These are phyloP conservation scores for Podospora sp. DNA, from an alignment of 495 filamentous ascomycete genomes.

Conservation along the genomic window DNA sequence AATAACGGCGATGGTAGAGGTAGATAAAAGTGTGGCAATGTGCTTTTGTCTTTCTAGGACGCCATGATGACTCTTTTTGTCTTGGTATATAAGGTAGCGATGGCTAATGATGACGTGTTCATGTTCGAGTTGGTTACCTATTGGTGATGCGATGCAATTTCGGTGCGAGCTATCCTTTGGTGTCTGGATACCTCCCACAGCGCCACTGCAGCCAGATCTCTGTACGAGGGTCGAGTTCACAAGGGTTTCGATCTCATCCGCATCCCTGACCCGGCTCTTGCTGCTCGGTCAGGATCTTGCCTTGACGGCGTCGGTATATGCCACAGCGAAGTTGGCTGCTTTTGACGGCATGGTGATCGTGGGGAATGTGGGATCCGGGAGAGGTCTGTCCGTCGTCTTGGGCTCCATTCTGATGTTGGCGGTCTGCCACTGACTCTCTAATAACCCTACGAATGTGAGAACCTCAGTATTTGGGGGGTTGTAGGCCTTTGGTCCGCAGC, in stretches of 20 bases:
- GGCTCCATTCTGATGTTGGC: neutral
- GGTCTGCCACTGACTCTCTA: too few species aligned
- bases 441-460: too few species aligned
- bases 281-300: neutral
- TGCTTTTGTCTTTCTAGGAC: slow-evolving; percentile 32
- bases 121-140: neutral
- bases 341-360: neutral
- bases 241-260: neutral
- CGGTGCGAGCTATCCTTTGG: neutral
- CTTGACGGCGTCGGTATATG: neutral
- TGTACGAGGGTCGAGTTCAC: too few species aligned
- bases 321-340: neutral
- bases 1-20: slow-evolving; percentile 24
- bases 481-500: too few species aligned
- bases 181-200: too few species aligned
- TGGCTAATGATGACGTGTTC: neutral
- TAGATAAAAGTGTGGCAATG: slow-evolving; percentile 26
- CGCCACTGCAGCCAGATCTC: too few species aligned
- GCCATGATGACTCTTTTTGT: slow-evolving; percentile 20
- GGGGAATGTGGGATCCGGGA: slow-evolving; percentile 7
- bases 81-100: slow-evolving; percentile 2
- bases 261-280: neutral
- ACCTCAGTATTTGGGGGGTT: too few species aligned
- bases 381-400: neutral
- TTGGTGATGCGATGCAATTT: neutral